Base-by-base conservation (phyloP, 352 stramenopile species). In the Globisporangium recalcitrans region DNA sequence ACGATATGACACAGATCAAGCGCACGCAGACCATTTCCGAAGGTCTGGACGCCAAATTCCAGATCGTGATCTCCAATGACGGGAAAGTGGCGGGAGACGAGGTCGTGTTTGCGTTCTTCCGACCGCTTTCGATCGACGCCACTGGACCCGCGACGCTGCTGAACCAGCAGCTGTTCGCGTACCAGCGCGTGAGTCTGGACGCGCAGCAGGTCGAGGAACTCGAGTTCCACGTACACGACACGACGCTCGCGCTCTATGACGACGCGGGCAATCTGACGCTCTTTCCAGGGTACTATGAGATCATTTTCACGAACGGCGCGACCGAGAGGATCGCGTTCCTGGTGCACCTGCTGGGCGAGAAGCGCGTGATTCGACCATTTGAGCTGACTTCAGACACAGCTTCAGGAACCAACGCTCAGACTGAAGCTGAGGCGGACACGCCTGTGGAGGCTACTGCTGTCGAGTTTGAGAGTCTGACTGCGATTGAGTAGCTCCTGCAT, bases 51-150 rank as follows among this genome's bases (percentile, higher is more conserved):
- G 60, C 70, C 31, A 88, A 72, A 14, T 70, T 90, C 65, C 61
- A 68, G 0, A 65, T 90, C 21, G 58, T 82, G 13, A 49, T 92
- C 40, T 69, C 77, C 14, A 93, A 93, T 47, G 75, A 82, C 31
- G 84, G 84, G 11, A 36, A 70, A 19, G 55, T 75, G 6, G 70
- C 64, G 4, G 84, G 76, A 16, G 84, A 90, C 38, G 84, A 93
- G 70, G 78, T 93, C n/a, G 69, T 93, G 44, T 77, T 93, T 60
- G 84, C 78, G 16, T 91, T 84, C 63, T 93, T 93, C 63, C 80
- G 82, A 4, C 82, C 84, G 8, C 61, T 93, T 4, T 72, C 75
- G 10, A 75, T 78, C 10, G 74, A 86, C 48, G 73, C 69, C 21
- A 90, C 80, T 0, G 84, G 82, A 10, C 72, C 73, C 1, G 84